phyloP scores from a whole-genome alignment of 257 asterid species.

The Paraleonurus japonicus region DNA sequence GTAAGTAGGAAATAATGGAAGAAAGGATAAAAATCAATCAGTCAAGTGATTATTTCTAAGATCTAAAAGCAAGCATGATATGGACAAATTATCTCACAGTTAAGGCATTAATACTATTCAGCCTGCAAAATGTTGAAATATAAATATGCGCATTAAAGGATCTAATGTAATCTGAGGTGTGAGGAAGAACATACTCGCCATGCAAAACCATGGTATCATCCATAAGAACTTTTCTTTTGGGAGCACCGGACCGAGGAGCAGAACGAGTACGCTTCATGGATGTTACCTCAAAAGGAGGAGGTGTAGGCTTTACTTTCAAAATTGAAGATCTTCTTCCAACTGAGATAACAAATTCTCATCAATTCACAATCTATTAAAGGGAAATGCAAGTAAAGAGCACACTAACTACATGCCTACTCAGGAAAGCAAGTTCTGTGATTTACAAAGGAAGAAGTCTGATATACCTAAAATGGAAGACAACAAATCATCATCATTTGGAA shows the following conservation, averaged over 20 bases:
- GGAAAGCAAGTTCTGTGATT: neutral
- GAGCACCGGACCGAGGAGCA: constrained; percentile 54
- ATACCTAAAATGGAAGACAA: constrained; percentile 89
- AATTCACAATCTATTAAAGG: constrained; percentile 23
- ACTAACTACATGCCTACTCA: constrained; percentile 6
- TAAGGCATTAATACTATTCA: neutral
- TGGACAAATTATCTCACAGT: constrained; percentile 7
- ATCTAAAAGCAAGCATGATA: neutral
- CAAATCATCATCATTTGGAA: constrained; percentile 85
- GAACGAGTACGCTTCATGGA: constrained; percentile 67
- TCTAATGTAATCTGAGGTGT: constrained; percentile 10
- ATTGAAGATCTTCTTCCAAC: constrained; percentile 65
- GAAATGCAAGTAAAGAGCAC: constrained; percentile 10
- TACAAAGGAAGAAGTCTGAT: constrained; percentile 16
- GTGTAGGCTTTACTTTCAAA: constrained; percentile 75
- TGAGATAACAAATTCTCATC: constrained; percentile 34
- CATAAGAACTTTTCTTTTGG: constrained; percentile 75
- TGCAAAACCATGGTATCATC: constrained; percentile 96
- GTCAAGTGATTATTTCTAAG: neutral
- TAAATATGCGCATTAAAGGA: neutral
- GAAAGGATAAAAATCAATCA: neutral
- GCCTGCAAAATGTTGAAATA: constrained; percentile 19
- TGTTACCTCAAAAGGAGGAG: constrained; percentile 65
- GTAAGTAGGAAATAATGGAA: neutral
- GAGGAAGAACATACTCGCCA: constrained; percentile 76